Conservation (phyloP, 2,329 filamentous ascomycete genomes). For the Paracamarosporium sp. region DNA sequence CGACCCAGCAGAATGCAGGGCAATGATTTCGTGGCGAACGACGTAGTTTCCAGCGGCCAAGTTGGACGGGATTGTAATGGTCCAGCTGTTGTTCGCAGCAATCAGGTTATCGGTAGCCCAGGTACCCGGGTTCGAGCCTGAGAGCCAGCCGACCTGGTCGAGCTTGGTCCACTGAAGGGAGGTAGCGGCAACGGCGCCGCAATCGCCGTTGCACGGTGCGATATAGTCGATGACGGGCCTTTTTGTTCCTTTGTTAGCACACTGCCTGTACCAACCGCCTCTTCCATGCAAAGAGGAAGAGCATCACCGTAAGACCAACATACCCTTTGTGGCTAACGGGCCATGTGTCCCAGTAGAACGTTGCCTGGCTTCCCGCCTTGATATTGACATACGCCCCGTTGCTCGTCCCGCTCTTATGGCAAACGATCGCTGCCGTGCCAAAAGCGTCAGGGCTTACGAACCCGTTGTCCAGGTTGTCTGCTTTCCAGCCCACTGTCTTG, state of each 20-base stretch:
- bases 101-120: slow-evolving; percentile 47
- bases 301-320: not conserved
- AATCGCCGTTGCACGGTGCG: slow-evolving; percentile 37
- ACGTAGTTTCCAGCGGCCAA: slow-evolving; percentile 59
- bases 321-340: slow-evolving; percentile 32
- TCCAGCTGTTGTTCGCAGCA: slow-evolving; percentile 55
- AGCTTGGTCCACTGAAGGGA: slow-evolving; percentile 42
- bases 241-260: not conserved
- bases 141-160: slow-evolving; percentile 28
- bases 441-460: slow-evolving; percentile 40
- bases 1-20: slow-evolving; percentile 52
- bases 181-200: slow-evolving; percentile 26
- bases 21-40: slow-evolving; percentile 61
- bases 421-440: slow-evolving; percentile 36
- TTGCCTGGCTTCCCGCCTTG: slow-evolving; percentile 41
- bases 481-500: slow-evolving; percentile 40
- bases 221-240: slow-evolving; percentile 47
- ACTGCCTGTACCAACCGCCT: not conserved
- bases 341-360: slow-evolving; percentile 42
- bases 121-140: slow-evolving; percentile 31
- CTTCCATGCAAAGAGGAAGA: not conserved
- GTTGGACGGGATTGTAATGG: slow-evolving; percentile 51
- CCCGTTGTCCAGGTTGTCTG: slow-evolving; percentile 45
- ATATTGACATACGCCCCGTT: slow-evolving; percentile 40
- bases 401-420: slow-evolving; percentile 43